These are phyloP conservation scores for Boletus tylopilopsis DNA, from an alignment of 768 basidiomycete genomes.

Conservation along the genomic window DNA sequence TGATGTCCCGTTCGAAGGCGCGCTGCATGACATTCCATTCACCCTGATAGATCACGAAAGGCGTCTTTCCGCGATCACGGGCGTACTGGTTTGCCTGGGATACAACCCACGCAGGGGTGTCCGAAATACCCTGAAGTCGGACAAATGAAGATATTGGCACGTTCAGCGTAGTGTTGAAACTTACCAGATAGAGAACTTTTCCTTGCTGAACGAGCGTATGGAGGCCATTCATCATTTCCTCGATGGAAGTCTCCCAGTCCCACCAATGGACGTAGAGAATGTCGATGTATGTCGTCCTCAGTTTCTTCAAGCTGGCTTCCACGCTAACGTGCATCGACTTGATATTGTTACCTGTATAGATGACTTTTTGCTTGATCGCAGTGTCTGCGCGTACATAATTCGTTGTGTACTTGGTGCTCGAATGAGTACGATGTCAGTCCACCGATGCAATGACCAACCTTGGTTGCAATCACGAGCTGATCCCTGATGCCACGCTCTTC, in stretches of 20 bases:
- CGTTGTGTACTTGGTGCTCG: slow-evolving; percentile 12
- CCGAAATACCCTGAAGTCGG: slow-evolving; percentile 33
- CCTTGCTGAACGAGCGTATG: slow-evolving; percentile 40
- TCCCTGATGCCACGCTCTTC: slow-evolving; percentile 39
- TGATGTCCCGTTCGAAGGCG: slow-evolving; percentile 42
- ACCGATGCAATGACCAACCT: slow-evolving; percentile 8
- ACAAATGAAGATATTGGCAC: neutral
- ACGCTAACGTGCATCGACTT: slow-evolving; percentile 33
- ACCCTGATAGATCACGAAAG: slow-evolving; percentile 45
- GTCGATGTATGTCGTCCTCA: neutral
- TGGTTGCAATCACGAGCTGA: slow-evolving; percentile 46
- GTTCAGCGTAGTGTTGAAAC: neutral
- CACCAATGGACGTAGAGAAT: slow-evolving; percentile 36
- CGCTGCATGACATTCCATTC: slow-evolving; percentile 31
- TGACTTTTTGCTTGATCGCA: slow-evolving; percentile 18
- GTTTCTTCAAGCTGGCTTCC: slow-evolving; percentile 9
- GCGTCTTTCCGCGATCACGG: slow-evolving; percentile 42
- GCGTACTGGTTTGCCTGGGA: slow-evolving; percentile 49
- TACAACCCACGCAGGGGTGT: slow-evolving; percentile 49
- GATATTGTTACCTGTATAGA: slow-evolving; percentile 35
- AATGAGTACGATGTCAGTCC: slow-evolving; percentile 13
- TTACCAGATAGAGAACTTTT: slow-evolving; percentile 41
- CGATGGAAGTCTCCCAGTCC: slow-evolving; percentile 43
- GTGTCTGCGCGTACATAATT: slow-evolving; percentile 13
- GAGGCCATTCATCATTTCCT: slow-evolving; percentile 45